Base-by-base conservation (phyloP, 2,329 filamentous ascomycete species). In the Cytospora paraplurivora region DNA sequence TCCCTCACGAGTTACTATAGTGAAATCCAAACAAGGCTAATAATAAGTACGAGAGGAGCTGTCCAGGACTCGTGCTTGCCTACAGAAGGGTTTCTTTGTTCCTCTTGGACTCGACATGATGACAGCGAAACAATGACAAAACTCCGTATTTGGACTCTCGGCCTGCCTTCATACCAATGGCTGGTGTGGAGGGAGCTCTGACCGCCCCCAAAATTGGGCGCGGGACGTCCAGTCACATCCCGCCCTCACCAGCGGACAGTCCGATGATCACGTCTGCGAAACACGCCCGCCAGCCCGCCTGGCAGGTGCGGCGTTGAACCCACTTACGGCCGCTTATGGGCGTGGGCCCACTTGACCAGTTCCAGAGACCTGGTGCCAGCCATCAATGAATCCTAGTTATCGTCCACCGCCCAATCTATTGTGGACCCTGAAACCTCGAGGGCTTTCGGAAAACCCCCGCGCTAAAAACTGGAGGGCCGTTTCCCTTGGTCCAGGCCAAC, bases 191-290 rank as follows among this genome's bases (percentile, higher is more conserved):
- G 33, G 59, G 41, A 62, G 59, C 59, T 62, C 52, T 62, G 59
- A 62, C 59, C 59, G 59, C 59, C 59, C 34, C 33, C 21, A 50
- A 33, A 41, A 19, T 38, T 35, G 50, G 50, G 35, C 27, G n/a
- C 44, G 21, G 8, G 12, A 37, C 8, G 35, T 13, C 8, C 35
- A 10, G 44, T 27, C 44, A 21, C 35, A 53, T 49, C 41, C 59
- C 52, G 59, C 52, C 41, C 49, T 62, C 44, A 50, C 58, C 61
- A 59, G 37, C 62, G 62, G 62, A 55, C 62, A 59, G 50, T 47
- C 62, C 62, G 62, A 63, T 37, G 56, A 62, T 62, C 54, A 41
- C 21, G 35, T 63, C 49, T 52, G 44, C 55, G 56, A 59, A 59
- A 61, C 59, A 54, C 38, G 59, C 38, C 59, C 59, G 59, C 54